Percentiles rank a stretch among this genome's conserved stretches.
These are phyloP conservation scores for Flaveria robusta DNA, from an alignment of 129 eudicot species.

Conservation along the genomic window DNA sequence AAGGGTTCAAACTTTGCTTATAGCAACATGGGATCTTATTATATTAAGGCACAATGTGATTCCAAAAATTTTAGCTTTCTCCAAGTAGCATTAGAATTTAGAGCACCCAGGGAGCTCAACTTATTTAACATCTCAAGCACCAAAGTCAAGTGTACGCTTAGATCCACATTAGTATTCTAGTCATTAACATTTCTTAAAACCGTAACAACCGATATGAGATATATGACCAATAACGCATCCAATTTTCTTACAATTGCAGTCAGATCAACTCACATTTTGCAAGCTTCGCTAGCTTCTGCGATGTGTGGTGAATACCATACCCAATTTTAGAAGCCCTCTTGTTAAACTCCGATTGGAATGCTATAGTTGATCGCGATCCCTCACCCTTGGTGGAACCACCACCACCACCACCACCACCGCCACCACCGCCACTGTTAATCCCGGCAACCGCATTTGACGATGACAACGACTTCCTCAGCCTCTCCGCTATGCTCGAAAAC, in stretches of 20 bases:
- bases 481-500: conserved; percentile 60
- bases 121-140: conserved; percentile 5
- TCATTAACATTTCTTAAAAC: background rate
- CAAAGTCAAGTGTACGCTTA: conserved; percentile 7
- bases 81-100: conserved; percentile 6
- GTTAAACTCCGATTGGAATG: conserved; percentile 75
- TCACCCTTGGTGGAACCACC: conserved; percentile 35
- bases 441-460: conserved; percentile 36
- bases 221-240: background rate
- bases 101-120: conserved; percentile 5
- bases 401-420: conserved; percentile 34
- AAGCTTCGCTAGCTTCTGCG: conserved; percentile 83
- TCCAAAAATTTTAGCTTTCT: background rate
- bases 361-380: conserved; percentile 51
- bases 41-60: background rate
- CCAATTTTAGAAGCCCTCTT: conserved; percentile 79
- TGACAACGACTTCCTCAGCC: conserved; percentile 48
- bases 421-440: conserved; percentile 32
- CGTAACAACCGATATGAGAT: conserved; percentile 34
- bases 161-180: conserved; percentile 12
- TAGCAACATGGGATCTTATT: background rate
- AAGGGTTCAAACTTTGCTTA: too few relatives aligned
- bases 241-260: background rate
- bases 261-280: conserved; percentile 67
- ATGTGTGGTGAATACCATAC: conserved; percentile 83